A percentile compares a stretch with the other conserved stretches of the same genome.
Evolutionary conservation across 2,329 filamentous ascomycete species (phyloP).

Genomic region (Verticillium tricorpus): DNA sequence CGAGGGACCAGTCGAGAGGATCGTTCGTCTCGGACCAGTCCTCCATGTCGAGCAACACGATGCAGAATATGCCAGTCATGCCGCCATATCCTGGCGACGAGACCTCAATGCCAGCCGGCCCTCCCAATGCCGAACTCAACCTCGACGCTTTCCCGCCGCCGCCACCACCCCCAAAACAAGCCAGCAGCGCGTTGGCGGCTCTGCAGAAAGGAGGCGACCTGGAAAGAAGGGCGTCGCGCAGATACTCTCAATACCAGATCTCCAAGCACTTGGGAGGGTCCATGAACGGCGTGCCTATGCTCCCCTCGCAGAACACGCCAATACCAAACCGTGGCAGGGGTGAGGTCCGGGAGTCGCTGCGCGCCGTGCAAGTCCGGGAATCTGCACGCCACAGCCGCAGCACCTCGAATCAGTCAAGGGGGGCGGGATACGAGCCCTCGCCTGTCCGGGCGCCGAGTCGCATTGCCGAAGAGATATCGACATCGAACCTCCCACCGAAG

Average conservation of each 20-base stretch:
- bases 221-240: constrained; percentile 83
- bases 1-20: constrained; percentile 46
- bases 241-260: constrained; percentile 96
- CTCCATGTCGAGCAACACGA: constrained; percentile 66
- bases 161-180: constrained; percentile 64
- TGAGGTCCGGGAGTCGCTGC: constrained; percentile 81
- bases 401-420: constrained; percentile 36
- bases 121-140: constrained; percentile 37
- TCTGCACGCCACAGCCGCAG: constrained; percentile 44
- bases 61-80: constrained; percentile 72
- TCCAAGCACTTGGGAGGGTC: constrained; percentile 84
- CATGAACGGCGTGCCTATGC: constrained; percentile 77
- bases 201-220: constrained; percentile 88
- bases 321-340: constrained; percentile 77
- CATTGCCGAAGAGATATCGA: constrained; percentile 57
- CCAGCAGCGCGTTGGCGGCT: constrained; percentile 85
- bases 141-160: constrained; percentile 62
- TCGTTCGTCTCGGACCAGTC: constrained; percentile 57
- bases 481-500: not conserved
- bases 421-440: constrained; percentile 46
- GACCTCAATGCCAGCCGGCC: constrained; percentile 38
- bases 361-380: constrained; percentile 54
- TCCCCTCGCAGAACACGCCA: constrained; percentile 78
- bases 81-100: constrained; percentile 66
- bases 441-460: constrained; percentile 55